Percentiles rank a stretch among this genome's conserved stretches.
phyloP scores from a whole-genome alignment of 1,284 basidiomycete species.

The Apiotrichum brassicae region DNA sequence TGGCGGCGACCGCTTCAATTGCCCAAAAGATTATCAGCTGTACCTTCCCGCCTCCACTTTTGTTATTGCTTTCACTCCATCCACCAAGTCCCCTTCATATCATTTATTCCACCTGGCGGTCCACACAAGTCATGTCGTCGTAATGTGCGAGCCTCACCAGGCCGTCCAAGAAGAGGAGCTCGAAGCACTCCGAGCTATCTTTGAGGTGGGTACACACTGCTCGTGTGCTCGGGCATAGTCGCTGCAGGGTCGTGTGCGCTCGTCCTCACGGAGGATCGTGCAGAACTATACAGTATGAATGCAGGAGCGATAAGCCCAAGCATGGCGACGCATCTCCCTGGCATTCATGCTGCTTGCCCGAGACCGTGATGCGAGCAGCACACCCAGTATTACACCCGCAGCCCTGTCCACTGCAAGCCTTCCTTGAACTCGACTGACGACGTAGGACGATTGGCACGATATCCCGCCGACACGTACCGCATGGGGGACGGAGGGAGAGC shows the following conservation, averaged over 20 bases:
- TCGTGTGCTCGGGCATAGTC: not conserved
- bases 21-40: no score
- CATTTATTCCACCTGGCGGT: slow-evolving; percentile 2
- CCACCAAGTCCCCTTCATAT: not conserved
- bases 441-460: slow-evolving; percentile 44
- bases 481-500: slow-evolving; percentile 41
- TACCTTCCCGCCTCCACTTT: no score
- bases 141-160: slow-evolving; percentile 38
- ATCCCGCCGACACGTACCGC: slow-evolving; percentile 39
- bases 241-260: no score
- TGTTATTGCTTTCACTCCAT: not conserved
- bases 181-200: slow-evolving; percentile 41
- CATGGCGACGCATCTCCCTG: no score
- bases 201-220: slow-evolving; percentile 19
- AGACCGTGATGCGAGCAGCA: no score
- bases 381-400: no score
- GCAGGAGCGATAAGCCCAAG: no score
- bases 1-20: no score
- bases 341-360: no score
- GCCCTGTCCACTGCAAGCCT: no score
- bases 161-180: slow-evolving; percentile 43
- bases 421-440: slow-evolving; percentile 2
- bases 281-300: no score
- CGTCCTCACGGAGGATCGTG: no score
- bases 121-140: not conserved